A percentile compares a stretch with the other conserved stretches of the same genome.
Evolutionary conservation across 192 early-diverging fungal species (phyloP).

Genomic region (Rhizoclosmatium globosum): DNA sequence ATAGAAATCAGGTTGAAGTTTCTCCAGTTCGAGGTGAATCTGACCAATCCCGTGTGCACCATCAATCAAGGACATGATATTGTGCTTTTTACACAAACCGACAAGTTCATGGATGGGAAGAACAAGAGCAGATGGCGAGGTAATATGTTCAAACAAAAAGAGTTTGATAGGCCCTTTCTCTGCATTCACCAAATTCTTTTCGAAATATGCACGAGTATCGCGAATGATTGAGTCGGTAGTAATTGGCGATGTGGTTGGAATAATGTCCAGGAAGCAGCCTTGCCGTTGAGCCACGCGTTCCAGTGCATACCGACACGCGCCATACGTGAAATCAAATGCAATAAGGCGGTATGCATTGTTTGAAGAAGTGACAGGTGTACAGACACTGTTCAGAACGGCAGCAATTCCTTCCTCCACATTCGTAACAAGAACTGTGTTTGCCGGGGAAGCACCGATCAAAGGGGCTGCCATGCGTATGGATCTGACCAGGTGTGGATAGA

Average conservation of each 20-base stretch:
- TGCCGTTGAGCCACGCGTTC: background rate
- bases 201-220: conserved; percentile 17
- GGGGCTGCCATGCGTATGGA: conserved; percentile 31
- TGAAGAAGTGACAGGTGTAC: background rate
- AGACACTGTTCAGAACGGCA: conserved; percentile 37
- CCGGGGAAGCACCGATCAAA: conserved; percentile 32
- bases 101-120: conserved; percentile 46
- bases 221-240: conserved; percentile 20
- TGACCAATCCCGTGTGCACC: conserved; percentile 54
- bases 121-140: conserved; percentile 43
- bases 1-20: conserved; percentile 65
- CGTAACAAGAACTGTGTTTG: conserved; percentile 39
- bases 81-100: conserved; percentile 23
- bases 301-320: conserved; percentile 31
- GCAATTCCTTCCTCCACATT: conserved; percentile 53
- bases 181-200: background rate
- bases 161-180: conserved; percentile 20
- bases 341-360: conserved; percentile 30
- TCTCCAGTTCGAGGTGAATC: conserved; percentile 37
- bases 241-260: conserved; percentile 34
- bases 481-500: conserved; percentile 45
- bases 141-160: conserved; percentile 51
- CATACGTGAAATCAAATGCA: conserved; percentile 45
- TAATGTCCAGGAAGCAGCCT: conserved; percentile 26
- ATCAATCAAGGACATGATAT: conserved; percentile 46